phyloP scores from a whole-genome alignment of 352 stramenopile species.

The Globisporangium polare region DNA sequence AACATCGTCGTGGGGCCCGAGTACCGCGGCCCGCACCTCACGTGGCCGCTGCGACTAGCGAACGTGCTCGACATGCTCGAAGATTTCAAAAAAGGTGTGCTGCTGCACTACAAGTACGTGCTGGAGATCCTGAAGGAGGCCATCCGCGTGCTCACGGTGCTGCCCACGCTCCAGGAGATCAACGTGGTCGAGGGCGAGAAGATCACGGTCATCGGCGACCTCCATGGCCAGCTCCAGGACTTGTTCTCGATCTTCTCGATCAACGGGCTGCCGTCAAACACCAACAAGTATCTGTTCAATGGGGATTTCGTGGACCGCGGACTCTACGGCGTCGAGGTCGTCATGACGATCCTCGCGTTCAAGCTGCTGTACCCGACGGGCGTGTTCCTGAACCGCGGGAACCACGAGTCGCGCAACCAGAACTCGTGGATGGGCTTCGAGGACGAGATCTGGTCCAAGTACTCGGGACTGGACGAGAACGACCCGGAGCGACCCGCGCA shows the following conservation, averaged over 20 bases:
- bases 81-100: constrained; percentile 85
- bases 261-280: constrained; percentile 83
- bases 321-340: constrained; percentile 82
- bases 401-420: constrained; percentile 94
- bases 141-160: constrained; percentile 50
- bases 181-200: constrained; percentile 79
- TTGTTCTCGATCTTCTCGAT: constrained; percentile 94
- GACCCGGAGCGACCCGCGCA: constrained; percentile 45
- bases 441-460: constrained; percentile 85
- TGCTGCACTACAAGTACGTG: constrained; percentile 91
- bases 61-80: constrained; percentile 89
- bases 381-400: constrained; percentile 93
- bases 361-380: constrained; percentile 76
- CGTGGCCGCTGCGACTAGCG: constrained; percentile 80
- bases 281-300: constrained; percentile 97
- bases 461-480: constrained; percentile 59
- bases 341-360: constrained; percentile 77
- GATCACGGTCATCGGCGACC: constrained; percentile 91
- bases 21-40: constrained; percentile 75
- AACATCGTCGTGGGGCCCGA: constrained; percentile 47
- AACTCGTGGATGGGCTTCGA: constrained; percentile 94
- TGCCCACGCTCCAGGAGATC: constrained; percentile 88
- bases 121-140: constrained; percentile 76
- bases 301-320: constrained; percentile 96
- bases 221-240: constrained; percentile 94